A percentile compares a stretch with the other conserved stretches of the same genome.
phyloP scores from a whole-genome alignment of 495 filamentous ascomycete species.

The Penicillium lagena region DNA sequence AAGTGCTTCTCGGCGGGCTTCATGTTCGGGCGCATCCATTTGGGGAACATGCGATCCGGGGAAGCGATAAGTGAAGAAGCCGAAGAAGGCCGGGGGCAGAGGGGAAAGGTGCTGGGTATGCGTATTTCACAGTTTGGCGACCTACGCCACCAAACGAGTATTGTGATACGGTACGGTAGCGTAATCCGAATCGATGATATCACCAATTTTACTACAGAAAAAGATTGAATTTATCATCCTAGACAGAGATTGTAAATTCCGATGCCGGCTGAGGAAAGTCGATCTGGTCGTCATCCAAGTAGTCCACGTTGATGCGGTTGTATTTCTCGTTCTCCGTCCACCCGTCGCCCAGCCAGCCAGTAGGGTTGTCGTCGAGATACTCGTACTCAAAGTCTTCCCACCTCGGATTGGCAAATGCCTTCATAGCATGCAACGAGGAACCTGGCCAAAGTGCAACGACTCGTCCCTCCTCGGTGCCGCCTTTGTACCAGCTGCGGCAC shows the following conservation, averaged over 20 bases:
- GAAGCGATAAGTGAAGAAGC: constrained; percentile 5
- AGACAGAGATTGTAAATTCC: neutral
- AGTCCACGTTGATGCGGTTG: constrained; percentile 27
- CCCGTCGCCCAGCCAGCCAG: constrained; percentile 36
- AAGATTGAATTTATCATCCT: neutral
- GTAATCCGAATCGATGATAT: too few relatives aligned
- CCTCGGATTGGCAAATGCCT: constrained; percentile 25
- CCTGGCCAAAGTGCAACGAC: constrained; percentile 39
- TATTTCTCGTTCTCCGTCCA: constrained; percentile 36
- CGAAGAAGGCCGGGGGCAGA: constrained; percentile 6
- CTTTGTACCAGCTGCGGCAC: constrained; percentile 53
- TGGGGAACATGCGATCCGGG: constrained; percentile 30
- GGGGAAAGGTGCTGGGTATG: constrained; percentile 1
- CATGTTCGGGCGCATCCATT: constrained; percentile 30
- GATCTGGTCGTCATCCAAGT: constrained; percentile 32
- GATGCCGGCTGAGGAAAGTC: constrained; percentile 22
- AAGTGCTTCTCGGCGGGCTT: constrained; percentile 40
- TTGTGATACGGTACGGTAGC: too few relatives aligned
- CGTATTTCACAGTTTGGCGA: constrained; percentile 1
- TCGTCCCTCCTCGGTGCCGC: constrained; percentile 26
- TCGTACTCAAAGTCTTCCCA: constrained; percentile 40
- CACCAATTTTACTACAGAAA: too few relatives aligned
- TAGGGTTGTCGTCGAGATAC: constrained; percentile 29
- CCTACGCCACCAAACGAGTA: too few relatives aligned
- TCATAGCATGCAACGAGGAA: constrained; percentile 36